phyloP scores from a whole-genome alignment of 805 yeast species.

The Yamadazyma scolyti region DNA sequence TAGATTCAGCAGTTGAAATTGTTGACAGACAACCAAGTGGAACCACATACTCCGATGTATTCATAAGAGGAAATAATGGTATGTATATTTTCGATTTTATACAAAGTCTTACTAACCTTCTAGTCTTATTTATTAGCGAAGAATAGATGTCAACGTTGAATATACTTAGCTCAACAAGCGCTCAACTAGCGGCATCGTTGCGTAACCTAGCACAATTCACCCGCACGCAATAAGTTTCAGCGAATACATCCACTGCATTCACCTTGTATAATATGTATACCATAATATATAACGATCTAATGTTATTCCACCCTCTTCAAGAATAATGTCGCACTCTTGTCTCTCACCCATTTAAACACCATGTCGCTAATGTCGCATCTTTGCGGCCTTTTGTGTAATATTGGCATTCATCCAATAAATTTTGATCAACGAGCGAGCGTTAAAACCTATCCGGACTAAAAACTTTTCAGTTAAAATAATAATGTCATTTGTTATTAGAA shows the following conservation, averaged over 20 bases:
- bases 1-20: slow-evolving; percentile 71
- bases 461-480: slow-evolving; percentile 3
- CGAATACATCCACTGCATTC: too few relatives aligned
- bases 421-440: slow-evolving; percentile 5
- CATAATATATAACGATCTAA: too few relatives aligned
- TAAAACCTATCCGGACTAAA: slow-evolving; percentile 4
- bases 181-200: too few relatives aligned
- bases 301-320: too few relatives aligned
- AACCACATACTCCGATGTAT: slow-evolving; percentile 68
- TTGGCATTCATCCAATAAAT: slow-evolving; percentile 8
- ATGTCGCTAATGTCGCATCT: too few relatives aligned
- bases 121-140: slow-evolving; percentile 43
- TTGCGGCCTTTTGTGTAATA: slow-evolving; percentile 11
- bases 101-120: slow-evolving; percentile 2
- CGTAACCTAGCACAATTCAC: too few relatives aligned
- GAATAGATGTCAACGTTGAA: slow-evolving; percentile 11
- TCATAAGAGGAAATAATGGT: slow-evolving; percentile 85
- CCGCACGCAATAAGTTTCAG: too few relatives aligned
- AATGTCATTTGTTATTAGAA: slow-evolving; percentile 86
- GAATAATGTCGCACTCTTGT: too few relatives aligned
- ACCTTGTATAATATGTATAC: too few relatives aligned
- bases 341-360: too few relatives aligned
- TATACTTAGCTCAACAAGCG: too few relatives aligned
- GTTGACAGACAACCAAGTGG: slow-evolving; percentile 43
- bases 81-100: slow-evolving; percentile 24